A percentile compares a stretch with the other conserved stretches of the same genome.
Evolutionary conservation across 176 grass and related monocot species (phyloP).

Genomic region (Lolium rigidum): DNA sequence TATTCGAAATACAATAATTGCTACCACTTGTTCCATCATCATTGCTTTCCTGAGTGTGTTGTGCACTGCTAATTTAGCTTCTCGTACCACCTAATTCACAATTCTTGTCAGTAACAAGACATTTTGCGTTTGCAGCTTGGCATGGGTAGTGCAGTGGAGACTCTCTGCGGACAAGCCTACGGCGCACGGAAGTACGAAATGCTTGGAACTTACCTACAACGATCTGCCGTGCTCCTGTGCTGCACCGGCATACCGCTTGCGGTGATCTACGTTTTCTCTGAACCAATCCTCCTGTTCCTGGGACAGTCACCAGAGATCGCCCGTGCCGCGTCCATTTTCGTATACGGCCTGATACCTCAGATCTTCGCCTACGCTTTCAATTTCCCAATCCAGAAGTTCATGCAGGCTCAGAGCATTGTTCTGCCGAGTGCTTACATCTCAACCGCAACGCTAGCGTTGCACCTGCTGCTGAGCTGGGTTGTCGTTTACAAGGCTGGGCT

Average conservation of each 20-base stretch:
- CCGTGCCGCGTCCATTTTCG: slow-evolving; percentile 54
- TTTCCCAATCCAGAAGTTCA: slow-evolving; percentile 75
- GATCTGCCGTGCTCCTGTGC: slow-evolving; percentile 66
- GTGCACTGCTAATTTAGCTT: neutral
- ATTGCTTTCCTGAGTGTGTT: neutral
- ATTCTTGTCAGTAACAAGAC: neutral
- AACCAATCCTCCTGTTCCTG: slow-evolving; percentile 48
- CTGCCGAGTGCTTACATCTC: slow-evolving; percentile 73
- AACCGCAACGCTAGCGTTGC: slow-evolving; percentile 45
- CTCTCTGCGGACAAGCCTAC: slow-evolving; percentile 82
- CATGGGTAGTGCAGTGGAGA: slow-evolving; percentile 94
- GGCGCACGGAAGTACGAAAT: slow-evolving; percentile 82
- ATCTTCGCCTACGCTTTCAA: slow-evolving; percentile 75
- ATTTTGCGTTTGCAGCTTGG: slow-evolving; percentile 59
- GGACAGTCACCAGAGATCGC: slow-evolving; percentile 66
- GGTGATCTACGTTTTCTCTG: slow-evolving; percentile 60
- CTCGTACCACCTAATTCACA: neutral
- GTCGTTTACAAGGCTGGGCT: slow-evolving; percentile 37
- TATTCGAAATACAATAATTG: too few relatives aligned
- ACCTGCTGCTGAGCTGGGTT: slow-evolving; percentile 60
- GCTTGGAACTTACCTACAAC: slow-evolving; percentile 87
- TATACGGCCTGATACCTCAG: slow-evolving; percentile 70
- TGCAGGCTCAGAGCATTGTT: slow-evolving; percentile 77
- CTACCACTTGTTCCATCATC: neutral
- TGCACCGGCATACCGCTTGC: slow-evolving; percentile 54